Evolutionary conservation across 73 alveolate genomes (phyloP).

Genomic region (Loxodes magnus): DNA sequence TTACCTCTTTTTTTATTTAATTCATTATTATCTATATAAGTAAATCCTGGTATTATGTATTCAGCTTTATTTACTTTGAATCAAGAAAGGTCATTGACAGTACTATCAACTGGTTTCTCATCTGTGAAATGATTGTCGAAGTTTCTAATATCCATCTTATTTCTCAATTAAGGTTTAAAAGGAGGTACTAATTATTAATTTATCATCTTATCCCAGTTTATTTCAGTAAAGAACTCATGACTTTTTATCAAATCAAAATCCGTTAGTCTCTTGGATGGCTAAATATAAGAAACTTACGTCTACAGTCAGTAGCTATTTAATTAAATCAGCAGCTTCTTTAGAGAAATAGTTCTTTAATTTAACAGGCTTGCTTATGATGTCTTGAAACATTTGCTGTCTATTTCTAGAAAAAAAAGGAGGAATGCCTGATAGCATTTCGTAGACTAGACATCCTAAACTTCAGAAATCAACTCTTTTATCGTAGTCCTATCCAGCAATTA

Average conservation of each 20-base stretch:
- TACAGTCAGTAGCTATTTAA: not conserved
- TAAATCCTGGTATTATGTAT: too few species aligned
- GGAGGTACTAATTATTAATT: not conserved
- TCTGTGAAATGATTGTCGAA: not conserved
- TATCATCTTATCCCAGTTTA: not conserved
- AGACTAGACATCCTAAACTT: constrained; percentile 36
- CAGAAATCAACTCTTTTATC: constrained; percentile 35
- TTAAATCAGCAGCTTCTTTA: not conserved
- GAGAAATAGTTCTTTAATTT: not conserved
- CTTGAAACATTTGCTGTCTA: constrained; percentile 48
- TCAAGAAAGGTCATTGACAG: too few species aligned
- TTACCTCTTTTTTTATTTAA: too few species aligned
- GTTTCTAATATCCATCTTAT: not conserved
- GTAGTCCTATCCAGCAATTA: constrained; percentile 52
- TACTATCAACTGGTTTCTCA: not conserved
- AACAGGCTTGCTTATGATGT: constrained; percentile 21
- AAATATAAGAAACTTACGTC: not conserved
- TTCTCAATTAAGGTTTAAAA: not conserved
- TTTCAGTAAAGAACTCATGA: not conserved
- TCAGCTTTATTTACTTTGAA: too few species aligned
- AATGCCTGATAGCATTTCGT: constrained; percentile 61
- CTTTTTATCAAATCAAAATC: not conserved
- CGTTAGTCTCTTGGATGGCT: not conserved
- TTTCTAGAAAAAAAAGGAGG: constrained; percentile 59
- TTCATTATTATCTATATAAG: too few species aligned